Conservation (phyloP, 2,329 filamentous ascomycete species). For the Neofusicoccum parvum region DNA sequence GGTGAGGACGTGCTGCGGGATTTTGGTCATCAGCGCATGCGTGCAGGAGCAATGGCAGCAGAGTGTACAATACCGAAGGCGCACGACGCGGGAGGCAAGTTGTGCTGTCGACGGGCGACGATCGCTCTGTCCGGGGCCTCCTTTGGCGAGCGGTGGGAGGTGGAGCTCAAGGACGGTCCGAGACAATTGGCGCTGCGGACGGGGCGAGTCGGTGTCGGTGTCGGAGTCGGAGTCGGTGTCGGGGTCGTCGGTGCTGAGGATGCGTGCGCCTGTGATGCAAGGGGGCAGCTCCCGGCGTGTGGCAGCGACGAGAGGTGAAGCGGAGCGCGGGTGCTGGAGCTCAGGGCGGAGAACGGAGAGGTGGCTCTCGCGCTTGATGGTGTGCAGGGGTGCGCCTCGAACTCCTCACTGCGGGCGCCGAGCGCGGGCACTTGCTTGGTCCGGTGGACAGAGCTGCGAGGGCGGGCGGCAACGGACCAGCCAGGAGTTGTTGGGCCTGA, state of each 20-base stretch:
- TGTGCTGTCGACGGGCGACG: constrained; percentile 9
- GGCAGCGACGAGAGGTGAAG: neutral
- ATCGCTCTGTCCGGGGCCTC: constrained; percentile 4
- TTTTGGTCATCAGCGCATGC: constrained; percentile 2
- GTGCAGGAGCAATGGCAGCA: constrained; percentile 16
- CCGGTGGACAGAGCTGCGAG: neutral
- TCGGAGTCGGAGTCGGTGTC: too few species aligned
- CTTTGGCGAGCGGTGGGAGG: neutral
- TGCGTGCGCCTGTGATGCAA: neutral
- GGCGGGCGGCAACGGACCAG: constrained; percentile 6
- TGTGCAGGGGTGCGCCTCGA: constrained; percentile 16
- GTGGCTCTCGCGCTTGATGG: neutral
- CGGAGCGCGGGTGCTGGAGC: neutral
- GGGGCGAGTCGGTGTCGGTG: too few species aligned
- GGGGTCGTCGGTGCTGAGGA: neutral
- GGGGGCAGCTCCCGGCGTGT: neutral
- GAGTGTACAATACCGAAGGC: constrained; percentile 12
- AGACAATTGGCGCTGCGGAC: neutral
- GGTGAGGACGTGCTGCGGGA: neutral
- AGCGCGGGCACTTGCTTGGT: constrained; percentile 1
- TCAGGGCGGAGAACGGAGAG: constrained; percentile 9
- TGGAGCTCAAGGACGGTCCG: constrained; percentile 3
- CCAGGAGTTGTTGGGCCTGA: constrained; percentile 4
- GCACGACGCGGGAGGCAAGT: constrained; percentile 5
- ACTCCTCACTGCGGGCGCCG: neutral